Base-by-base conservation (phyloP, 768 basidiomycete genomes). In the Stropharia rugosoannulata region DNA sequence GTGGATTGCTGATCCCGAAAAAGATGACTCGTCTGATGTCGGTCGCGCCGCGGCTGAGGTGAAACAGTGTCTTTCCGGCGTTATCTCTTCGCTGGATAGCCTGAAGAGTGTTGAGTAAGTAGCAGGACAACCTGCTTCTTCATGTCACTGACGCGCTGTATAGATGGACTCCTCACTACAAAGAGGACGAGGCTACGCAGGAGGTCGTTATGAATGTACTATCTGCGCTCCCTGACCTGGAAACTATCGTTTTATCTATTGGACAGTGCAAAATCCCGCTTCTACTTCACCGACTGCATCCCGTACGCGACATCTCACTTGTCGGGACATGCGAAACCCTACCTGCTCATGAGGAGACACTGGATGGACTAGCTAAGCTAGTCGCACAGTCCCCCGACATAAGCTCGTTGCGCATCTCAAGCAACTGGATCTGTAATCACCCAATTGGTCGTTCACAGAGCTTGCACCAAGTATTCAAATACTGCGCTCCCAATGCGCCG, bases 381-480 rank as follows among this genome's bases (percentile, higher is more conserved):
- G 45, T 62, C 18, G 57, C 49, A 27, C 19, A 37, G 5, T 54
- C 58, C 19, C 55, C 55, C n/a, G 35, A 44, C 13, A 45, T 62
- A 6, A 55, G 36, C 22, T 50, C 58, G 1, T 45, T 62, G 15
- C 42, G 54, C 37, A 47, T 59, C 8, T 43, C 49, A 27, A 49
- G 43, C 47, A 51, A 45, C 22, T 59, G 54, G 50, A 22, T 35
- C 25, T 54, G 49, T 29, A 45, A 47, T 16, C 49, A n/a, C 22
- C 44, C 43, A 25, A 47, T 19, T 25, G 38, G 41, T 18, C 38
- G 49, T 25, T 5, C 49, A 19, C 55, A 59, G 55, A 62, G 58
- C 53, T 37, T 62, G 36, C 61, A 62, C 32, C 51, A 55, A 12
- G 40, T 62, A 16, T 46, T 62, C 56, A 47, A 53, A 55, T 55